Evolutionary conservation across 2,329 filamentous ascomycete species (phyloP).

Genomic region (Botryotinia narcissicola): DNA sequence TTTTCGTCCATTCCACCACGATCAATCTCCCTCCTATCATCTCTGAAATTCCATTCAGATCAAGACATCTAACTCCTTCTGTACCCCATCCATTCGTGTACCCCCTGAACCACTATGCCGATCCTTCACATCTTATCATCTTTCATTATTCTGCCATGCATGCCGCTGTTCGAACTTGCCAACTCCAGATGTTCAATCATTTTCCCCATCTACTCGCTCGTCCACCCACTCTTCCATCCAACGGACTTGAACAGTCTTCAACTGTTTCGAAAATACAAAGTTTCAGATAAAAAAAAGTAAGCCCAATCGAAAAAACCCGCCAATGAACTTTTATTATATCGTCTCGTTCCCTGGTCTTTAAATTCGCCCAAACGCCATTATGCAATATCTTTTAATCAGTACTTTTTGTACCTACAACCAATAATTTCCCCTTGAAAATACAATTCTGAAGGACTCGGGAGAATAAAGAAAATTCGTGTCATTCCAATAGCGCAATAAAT

Average conservation of each 20-base stretch:
- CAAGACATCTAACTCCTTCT: neutral
- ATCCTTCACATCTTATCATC: neutral
- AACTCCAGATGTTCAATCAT: neutral
- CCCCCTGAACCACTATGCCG: neutral
- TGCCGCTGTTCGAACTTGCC: conserved; percentile 2
- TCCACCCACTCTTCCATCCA: neutral
- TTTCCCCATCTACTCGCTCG: neutral
- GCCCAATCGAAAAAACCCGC: neutral
- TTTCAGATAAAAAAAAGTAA: neutral
- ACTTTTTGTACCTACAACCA: neutral
- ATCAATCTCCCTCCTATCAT: neutral
- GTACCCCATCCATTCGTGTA: neutral
- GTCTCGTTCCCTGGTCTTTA: neutral
- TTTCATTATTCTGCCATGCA: conserved; percentile 4
- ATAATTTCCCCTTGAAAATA: neutral
- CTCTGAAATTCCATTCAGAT: neutral
- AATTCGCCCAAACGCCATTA: conserved; percentile 5
- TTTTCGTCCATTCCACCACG: neutral
- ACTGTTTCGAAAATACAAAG: conserved; percentile 8
- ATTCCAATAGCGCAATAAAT: conserved; percentile 1
- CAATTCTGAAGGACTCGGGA: neutral
- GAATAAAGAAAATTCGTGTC: conserved; percentile 8
- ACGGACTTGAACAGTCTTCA: neutral
- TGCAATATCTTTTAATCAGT: conserved; percentile 2
- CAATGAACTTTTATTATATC: conserved; percentile 2